A percentile compares a stretch with the other conserved stretches of the same genome.
Evolutionary conservation across 208 protist genomes (phyloP).

Genomic region (Acanthamoeba culbertsoni): DNA sequence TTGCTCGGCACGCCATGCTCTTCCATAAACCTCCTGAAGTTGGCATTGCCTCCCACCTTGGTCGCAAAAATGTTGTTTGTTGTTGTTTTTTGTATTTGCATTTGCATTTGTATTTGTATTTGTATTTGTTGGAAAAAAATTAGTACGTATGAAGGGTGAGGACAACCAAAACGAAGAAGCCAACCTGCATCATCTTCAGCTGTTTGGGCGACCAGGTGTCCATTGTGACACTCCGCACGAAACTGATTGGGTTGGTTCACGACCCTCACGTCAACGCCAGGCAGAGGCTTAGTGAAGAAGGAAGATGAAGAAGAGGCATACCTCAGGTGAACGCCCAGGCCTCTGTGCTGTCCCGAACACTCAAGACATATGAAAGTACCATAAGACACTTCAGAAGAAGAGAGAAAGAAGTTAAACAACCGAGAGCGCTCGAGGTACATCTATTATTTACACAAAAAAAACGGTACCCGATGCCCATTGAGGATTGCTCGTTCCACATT

Average conservation of each 20-base stretch:
- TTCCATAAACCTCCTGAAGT: neutral
- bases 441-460: neutral
- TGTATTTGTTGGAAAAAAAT: no score
- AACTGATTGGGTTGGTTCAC: neutral
- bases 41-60: slow-evolving; percentile 4
- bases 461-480: slow-evolving; percentile 40
- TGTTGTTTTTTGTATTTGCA: no score
- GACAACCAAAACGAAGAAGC: no score
- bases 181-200: slow-evolving; percentile 43
- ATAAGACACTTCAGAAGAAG: neutral
- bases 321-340: slow-evolving; percentile 23
- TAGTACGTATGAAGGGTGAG: no score
- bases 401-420: neutral
- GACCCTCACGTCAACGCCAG: neutral
- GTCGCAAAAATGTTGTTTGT: no score
- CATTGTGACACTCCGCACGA: slow-evolving; percentile 50
- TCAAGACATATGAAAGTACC: slow-evolving; percentile 41
- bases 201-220: slow-evolving; percentile 34
- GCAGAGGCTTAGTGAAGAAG: neutral
- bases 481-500: slow-evolving; percentile 49
- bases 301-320: neutral
- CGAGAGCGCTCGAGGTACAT: neutral
- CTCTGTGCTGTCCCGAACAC: neutral
- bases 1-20: neutral
- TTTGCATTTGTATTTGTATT: no score